These are phyloP conservation scores for Paramecium biaurelia DNA, from an alignment of 73 alveolate genomes.

Conservation along the genomic window DNA sequence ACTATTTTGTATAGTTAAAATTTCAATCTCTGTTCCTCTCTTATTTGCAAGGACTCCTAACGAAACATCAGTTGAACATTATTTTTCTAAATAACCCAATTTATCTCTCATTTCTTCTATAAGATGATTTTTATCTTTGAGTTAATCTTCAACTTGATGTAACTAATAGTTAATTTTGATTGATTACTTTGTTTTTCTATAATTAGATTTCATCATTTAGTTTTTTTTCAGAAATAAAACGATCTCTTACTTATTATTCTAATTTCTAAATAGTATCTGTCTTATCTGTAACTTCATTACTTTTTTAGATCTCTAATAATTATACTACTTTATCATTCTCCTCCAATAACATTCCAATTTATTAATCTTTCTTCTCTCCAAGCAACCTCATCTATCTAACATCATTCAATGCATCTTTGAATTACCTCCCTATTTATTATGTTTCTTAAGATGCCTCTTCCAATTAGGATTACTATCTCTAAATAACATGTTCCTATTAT, in stretches of 20 bases:
- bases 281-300: background rate
- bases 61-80: background rate
- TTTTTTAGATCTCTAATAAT: background rate
- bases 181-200: background rate
- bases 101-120: background rate
- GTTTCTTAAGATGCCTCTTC: background rate
- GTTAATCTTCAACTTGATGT: background rate
- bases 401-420: background rate
- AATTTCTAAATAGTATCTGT: background rate
- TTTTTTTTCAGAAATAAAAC: background rate
- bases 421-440: background rate
- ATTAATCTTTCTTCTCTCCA: background rate
- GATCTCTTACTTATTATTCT: background rate
- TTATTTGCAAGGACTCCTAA: background rate
- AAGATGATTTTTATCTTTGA: background rate
- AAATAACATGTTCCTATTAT: background rate
- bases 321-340: background rate
- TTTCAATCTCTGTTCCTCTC: background rate
- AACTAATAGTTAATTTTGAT: background rate
- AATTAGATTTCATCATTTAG: background rate
- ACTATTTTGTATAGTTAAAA: background rate
- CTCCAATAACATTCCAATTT: background rate
- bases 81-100: background rate
- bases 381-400: background rate
- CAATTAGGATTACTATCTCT: background rate